Evolutionary conservation across 2,329 filamentous ascomycete species (phyloP).

Genomic region (Xylaria sp.): DNA sequence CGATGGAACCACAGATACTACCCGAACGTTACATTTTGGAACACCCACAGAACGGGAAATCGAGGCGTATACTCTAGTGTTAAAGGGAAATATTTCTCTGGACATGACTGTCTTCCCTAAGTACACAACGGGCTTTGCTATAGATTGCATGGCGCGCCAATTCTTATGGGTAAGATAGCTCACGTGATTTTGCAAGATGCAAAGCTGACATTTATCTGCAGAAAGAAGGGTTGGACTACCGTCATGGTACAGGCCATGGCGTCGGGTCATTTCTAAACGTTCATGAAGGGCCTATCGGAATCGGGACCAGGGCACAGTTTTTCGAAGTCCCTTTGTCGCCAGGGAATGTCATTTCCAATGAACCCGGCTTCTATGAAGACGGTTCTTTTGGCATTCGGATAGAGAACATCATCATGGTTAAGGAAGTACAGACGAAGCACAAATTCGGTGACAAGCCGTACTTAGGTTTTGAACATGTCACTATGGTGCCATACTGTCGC

Average conservation of each 20-base stretch:
- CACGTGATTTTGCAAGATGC: background rate
- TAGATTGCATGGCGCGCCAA: constrained; percentile 89
- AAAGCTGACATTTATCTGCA: constrained; percentile 42
- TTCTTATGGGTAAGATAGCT: constrained; percentile 79
- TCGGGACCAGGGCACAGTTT: constrained; percentile 91
- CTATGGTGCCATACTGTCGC: constrained; percentile 93
- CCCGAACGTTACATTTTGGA: constrained; percentile 91
- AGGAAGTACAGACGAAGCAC: constrained; percentile 86
- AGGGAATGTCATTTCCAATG: constrained; percentile 96
- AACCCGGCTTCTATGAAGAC: constrained; percentile 98
- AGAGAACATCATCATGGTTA: constrained; percentile 94
- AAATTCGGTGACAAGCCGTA: constrained; percentile 94
- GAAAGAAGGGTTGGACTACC: constrained; percentile 88
- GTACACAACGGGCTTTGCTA: constrained; percentile 90
- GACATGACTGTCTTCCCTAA: constrained; percentile 92
- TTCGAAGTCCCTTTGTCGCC: constrained; percentile 87
- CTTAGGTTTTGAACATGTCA: constrained; percentile 95
- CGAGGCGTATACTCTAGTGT: constrained; percentile 90
- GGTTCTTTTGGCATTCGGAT: constrained; percentile 94
- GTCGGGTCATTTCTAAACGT: constrained; percentile 97
- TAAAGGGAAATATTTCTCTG: constrained; percentile 93
- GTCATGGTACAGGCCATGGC: constrained; percentile 95
- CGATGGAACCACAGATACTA: constrained; percentile 96
- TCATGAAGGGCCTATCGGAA: constrained; percentile 96
- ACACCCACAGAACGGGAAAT: constrained; percentile 84